Conservation (phyloP, 805 yeast species). For the Pichia membranifaciens region DNA sequence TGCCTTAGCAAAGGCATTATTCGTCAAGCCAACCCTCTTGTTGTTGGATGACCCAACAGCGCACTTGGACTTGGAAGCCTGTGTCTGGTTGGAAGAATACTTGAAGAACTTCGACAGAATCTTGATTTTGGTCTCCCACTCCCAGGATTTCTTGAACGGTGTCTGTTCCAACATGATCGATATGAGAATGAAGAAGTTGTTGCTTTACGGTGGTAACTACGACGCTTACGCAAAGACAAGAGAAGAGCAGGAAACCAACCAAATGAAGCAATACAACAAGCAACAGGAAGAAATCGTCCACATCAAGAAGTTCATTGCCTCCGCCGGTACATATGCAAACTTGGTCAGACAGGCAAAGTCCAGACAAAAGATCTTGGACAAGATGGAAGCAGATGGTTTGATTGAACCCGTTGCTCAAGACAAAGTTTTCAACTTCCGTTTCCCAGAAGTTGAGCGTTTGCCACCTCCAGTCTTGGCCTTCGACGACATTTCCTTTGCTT, state of each 20-base stretch:
- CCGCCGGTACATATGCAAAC: conserved; percentile 99
- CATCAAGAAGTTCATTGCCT: conserved; percentile 97
- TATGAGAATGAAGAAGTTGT: conserved; percentile 79
- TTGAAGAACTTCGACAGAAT: conserved; percentile 91
- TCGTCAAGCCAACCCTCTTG: conserved; percentile 93
- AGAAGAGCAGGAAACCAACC: conserved; percentile 88
- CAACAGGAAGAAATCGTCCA: conserved; percentile 99
- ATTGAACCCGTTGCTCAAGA: conserved; percentile 90
- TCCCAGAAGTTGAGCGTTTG: conserved; percentile 91
- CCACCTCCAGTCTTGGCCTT: conserved; percentile 98
- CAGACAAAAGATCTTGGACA: conserved; percentile 97
- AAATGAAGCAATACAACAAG: conserved; percentile 93
- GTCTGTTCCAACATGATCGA: conserved; percentile 98
- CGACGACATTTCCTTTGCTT: conserved; percentile 90
- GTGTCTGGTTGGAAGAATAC: conserved; percentile 99
- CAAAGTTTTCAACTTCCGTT: conserved; percentile 87
- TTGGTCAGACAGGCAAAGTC: conserved; percentile 98
- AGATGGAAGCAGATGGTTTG: conserved; percentile 99
- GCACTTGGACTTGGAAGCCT: conserved; percentile 97
- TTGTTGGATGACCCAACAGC: conserved; percentile 98
- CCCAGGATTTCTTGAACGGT: conserved; percentile 98
- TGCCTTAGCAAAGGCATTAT: conserved; percentile 94
- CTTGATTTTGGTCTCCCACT: conserved; percentile 91
- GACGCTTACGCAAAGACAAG: conserved; percentile 95
- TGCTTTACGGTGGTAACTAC: conserved; percentile 94